Evolutionary conservation across 768 basidiomycete genomes (phyloP).

Genomic region (Lentinus brumalis): DNA sequence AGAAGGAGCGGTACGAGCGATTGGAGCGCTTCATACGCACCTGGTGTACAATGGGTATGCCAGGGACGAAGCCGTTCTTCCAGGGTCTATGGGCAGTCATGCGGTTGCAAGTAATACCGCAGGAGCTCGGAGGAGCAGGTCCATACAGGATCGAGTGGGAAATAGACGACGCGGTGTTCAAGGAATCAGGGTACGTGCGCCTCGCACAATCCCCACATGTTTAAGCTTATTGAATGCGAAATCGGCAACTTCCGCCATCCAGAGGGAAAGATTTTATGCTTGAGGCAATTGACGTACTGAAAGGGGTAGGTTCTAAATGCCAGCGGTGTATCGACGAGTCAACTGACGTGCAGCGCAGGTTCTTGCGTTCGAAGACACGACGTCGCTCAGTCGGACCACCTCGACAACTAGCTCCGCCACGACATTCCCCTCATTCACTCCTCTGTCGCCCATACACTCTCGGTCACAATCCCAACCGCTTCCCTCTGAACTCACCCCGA

Average conservation of each 20-base stretch:
- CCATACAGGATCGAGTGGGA: slow-evolving; percentile 79
- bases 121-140: slow-evolving; percentile 81
- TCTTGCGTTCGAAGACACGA: slow-evolving; percentile 75
- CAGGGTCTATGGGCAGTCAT: slow-evolving; percentile 75
- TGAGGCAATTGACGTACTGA: slow-evolving; percentile 85
- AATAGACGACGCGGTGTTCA: slow-evolving; percentile 91
- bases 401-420: slow-evolving; percentile 25
- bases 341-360: slow-evolving; percentile 39
- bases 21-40: slow-evolving; percentile 73
- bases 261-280: slow-evolving; percentile 95
- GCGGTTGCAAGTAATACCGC: slow-evolving; percentile 79
- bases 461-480: slow-evolving; percentile 61
- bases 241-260: slow-evolving; percentile 28
- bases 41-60: slow-evolving; percentile 88
- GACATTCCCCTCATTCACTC: slow-evolving; percentile 36
- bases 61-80: slow-evolving; percentile 89
- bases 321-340: slow-evolving; percentile 6
- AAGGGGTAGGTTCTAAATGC: slow-evolving; percentile 66
- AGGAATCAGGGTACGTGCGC: slow-evolving; percentile 83
- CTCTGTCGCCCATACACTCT: slow-evolving; percentile 46
- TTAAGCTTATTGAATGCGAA: slow-evolving; percentile 20
- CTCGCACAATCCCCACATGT: slow-evolving; percentile 15
- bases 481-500: slow-evolving; percentile 33
- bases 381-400: slow-evolving; percentile 32
- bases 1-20: slow-evolving; percentile 76